A percentile compares a stretch with the other conserved stretches of the same genome.
phyloP scores from a whole-genome alignment of 2,329 filamentous ascomycete species.

The Atkinsonella texensis region DNA sequence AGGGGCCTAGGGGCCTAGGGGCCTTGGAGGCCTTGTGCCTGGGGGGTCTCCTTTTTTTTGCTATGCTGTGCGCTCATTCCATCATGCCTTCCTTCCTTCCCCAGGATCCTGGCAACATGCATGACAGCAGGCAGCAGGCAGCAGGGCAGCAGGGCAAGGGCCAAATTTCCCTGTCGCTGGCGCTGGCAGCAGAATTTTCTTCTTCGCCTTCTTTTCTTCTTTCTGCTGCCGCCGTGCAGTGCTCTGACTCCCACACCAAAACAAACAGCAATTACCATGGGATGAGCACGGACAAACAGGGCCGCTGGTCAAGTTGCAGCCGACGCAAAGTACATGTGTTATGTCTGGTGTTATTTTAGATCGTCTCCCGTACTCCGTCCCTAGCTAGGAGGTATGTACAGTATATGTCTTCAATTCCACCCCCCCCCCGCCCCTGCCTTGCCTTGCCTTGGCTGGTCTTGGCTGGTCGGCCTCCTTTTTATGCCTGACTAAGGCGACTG shows the following conservation, averaged over 20 bases:
- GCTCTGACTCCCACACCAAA: not conserved
- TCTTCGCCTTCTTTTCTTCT: constrained; percentile 4
- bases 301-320: constrained; percentile 1
- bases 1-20: not conserved
- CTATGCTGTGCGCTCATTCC: not conserved
- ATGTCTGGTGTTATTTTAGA: not conserved
- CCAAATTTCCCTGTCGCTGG: constrained; percentile 8
- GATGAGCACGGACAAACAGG: constrained; percentile 3
- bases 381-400: no score
- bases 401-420: not conserved
- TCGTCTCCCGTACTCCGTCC: not conserved
- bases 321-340: not conserved
- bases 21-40: no score
- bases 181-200: constrained; percentile 1
- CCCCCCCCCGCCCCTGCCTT: not conserved
- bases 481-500: constrained; percentile 2
- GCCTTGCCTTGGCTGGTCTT: not conserved
- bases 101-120: constrained; percentile 5
- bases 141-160: not conserved
- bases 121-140: no score
- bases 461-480: constrained; percentile 3
- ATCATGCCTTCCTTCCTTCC: constrained; percentile 2
- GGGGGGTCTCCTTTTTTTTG: constrained; percentile 1
- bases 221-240: not conserved
- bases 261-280: not conserved